phyloP scores from a whole-genome alignment of 352 stramenopile genomes.

The Salisapilia sapeloensis region DNA sequence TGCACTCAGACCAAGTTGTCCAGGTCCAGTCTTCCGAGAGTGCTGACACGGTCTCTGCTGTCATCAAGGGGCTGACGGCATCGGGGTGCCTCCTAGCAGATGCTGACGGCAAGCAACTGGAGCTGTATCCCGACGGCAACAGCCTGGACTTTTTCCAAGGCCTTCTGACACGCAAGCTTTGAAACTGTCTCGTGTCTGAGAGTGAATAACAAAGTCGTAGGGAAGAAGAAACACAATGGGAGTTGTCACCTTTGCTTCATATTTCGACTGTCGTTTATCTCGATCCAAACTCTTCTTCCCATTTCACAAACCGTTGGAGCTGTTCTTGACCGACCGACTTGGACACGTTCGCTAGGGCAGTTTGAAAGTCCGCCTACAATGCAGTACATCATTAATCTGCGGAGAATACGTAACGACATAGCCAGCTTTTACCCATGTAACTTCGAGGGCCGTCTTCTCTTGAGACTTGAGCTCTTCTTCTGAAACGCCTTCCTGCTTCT shows the following conservation, averaged over 20 bases:
- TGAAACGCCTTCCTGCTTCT: constrained; percentile 32
- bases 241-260: too few species aligned
- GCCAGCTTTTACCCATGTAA: constrained; percentile 2
- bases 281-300: constrained; percentile 31
- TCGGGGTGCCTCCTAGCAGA: constrained; percentile 71
- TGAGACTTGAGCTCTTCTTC: constrained; percentile 32
- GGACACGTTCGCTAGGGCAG: constrained; percentile 24
- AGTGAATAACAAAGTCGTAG: too few species aligned
- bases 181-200: too few species aligned
- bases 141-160: constrained; percentile 81
- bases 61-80: constrained; percentile 63
- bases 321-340: constrained; percentile 33
- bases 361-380: constrained; percentile 12
- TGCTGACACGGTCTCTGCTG: constrained; percentile 22
- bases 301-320: constrained; percentile 17
- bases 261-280: too few species aligned
- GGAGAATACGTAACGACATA: too few species aligned
- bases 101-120: constrained; percentile 35
- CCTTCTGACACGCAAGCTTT: constrained; percentile 77
- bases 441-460: constrained; percentile 38
- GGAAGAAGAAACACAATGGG: too few species aligned
- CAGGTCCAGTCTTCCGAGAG: constrained; percentile 31
- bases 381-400: too few species aligned
- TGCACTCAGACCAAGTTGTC: constrained; percentile 74
- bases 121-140: constrained; percentile 82